Evolutionary conservation across 2,329 filamentous ascomycete species (phyloP).

Genomic region (Paecilomyces sp.): DNA sequence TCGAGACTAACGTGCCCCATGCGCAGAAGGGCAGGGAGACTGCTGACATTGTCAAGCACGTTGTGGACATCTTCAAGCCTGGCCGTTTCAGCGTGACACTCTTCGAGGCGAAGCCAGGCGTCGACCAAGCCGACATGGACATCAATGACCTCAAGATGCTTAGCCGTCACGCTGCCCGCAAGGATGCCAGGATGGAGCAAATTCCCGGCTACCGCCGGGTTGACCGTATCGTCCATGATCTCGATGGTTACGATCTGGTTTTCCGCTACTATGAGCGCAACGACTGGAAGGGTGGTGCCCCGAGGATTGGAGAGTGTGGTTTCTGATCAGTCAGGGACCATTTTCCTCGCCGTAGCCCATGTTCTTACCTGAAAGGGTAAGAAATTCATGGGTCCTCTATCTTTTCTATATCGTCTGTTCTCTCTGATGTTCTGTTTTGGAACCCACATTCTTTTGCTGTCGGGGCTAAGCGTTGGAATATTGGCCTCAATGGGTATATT

Average conservation of each 20-base stretch:
- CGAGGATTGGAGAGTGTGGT: slow-evolving; percentile 51
- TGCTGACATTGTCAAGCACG: slow-evolving; percentile 83
- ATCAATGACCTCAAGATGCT: slow-evolving; percentile 32
- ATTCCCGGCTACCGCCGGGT: slow-evolving; percentile 82
- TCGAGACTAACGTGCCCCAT: slow-evolving; percentile 95
- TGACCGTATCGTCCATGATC: slow-evolving; percentile 92
- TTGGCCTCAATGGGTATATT: background rate
- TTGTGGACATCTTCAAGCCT: slow-evolving; percentile 92
- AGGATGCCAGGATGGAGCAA: slow-evolving; percentile 57
- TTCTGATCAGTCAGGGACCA: slow-evolving; percentile 8
- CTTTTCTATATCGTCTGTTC: background rate
- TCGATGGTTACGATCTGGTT: slow-evolving; percentile 94
- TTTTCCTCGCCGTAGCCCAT: background rate
- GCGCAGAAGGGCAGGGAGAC: slow-evolving; percentile 83
- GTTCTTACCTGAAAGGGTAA: background rate
- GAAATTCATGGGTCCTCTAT: background rate
- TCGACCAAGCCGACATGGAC: slow-evolving; percentile 27
- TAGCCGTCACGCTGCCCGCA: slow-evolving; percentile 37
- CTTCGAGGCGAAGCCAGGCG: slow-evolving; percentile 73
- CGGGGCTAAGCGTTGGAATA: background rate
- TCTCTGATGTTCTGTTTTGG: background rate
- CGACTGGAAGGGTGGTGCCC: slow-evolving; percentile 64
- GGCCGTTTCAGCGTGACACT: slow-evolving; percentile 96
- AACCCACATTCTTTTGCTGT: background rate
- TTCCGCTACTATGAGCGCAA: slow-evolving; percentile 95